These are phyloP conservation scores for Aspergillus bridgeri DNA, from an alignment of 495 filamentous ascomycete genomes.

Conservation along the genomic window DNA sequence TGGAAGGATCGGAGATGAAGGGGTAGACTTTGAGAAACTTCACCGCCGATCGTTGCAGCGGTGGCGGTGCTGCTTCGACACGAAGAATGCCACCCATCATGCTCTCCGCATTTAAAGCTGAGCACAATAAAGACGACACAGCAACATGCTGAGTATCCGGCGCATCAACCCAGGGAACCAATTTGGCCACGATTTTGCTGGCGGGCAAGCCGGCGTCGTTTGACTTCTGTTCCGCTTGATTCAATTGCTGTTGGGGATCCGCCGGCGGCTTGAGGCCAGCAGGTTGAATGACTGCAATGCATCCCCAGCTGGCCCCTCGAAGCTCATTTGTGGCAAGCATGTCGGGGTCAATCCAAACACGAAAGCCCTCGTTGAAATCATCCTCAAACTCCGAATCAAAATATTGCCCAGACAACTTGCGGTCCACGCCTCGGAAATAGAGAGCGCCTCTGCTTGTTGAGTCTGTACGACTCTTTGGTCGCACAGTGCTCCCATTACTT, in stretches of 20 bases:
- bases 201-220: slow-evolving; percentile 58
- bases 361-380: slow-evolving; percentile 58
- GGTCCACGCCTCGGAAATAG: slow-evolving; percentile 75
- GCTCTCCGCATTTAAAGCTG: slow-evolving; percentile 61
- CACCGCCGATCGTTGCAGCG: slow-evolving; percentile 50
- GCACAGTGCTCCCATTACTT: slow-evolving; percentile 66
- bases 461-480: slow-evolving; percentile 57
- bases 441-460: slow-evolving; percentile 58
- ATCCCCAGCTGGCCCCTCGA: slow-evolving; percentile 67
- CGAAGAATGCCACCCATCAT: slow-evolving; percentile 86
- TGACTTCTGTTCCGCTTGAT: slow-evolving; percentile 53
- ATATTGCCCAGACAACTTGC: slow-evolving; percentile 60
- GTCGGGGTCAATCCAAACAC: slow-evolving; percentile 80
- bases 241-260: slow-evolving; percentile 69
- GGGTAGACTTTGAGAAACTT: slow-evolving; percentile 71
- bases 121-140: slow-evolving; percentile 72
- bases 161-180: slow-evolving; percentile 79
- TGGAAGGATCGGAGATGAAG: slow-evolving; percentile 55
- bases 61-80: slow-evolving; percentile 69
- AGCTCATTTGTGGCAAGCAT: slow-evolving; percentile 64
- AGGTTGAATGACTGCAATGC: slow-evolving; percentile 75
- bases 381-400: slow-evolving; percentile 61
- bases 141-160: slow-evolving; percentile 75
- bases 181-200: slow-evolving; percentile 68
- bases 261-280: slow-evolving; percentile 69